Conservation (phyloP, 2,329 filamentous ascomycete genomes). For the Xylaria sp. region DNA sequence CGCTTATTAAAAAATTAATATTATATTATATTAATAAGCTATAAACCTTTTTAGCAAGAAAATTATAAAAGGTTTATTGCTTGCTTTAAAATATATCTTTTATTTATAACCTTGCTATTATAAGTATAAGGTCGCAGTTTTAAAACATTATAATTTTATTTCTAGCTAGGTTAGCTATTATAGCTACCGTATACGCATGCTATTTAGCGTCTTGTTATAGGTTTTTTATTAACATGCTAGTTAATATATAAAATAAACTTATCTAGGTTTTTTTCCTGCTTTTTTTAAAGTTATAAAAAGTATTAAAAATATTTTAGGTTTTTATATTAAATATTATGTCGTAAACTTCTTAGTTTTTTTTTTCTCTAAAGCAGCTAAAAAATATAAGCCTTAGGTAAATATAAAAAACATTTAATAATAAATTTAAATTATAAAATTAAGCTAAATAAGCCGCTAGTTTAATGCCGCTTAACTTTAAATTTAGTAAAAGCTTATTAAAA, state of each 20-base stretch:
- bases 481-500: background rate
- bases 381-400: conserved; percentile 7
- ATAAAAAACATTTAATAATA: background rate
- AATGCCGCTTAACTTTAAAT: background rate
- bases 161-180: background rate
- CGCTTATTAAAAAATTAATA: background rate
- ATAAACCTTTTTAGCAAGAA: background rate
- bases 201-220: background rate
- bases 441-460: background rate
- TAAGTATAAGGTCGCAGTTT: background rate
- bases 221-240: background rate
- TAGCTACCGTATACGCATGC: background rate
- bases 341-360: background rate
- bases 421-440: background rate
- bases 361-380: background rate
- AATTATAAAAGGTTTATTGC: background rate
- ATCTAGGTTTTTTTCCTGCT: background rate
- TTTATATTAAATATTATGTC: background rate
- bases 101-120: background rate
- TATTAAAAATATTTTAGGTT: background rate
- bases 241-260: background rate
- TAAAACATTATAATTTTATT: conserved; percentile 9
- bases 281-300: background rate
- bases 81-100: background rate
- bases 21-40: background rate